Conservation (phyloP, 2,329 filamentous ascomycete genomes). For the Aspergillus neoniger region DNA sequence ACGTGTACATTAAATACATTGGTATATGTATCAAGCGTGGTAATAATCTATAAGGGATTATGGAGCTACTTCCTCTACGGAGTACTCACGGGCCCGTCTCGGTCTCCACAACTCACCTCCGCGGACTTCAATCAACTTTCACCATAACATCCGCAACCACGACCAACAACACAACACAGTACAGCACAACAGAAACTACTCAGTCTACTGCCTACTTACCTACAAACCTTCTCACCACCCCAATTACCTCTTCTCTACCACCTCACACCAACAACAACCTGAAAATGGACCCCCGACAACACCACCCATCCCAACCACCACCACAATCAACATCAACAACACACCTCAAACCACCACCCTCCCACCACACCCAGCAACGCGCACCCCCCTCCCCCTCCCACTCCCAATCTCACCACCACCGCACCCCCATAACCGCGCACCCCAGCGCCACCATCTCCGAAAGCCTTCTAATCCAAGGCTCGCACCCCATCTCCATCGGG, state of each 20-base stretch:
- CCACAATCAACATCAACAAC: background rate
- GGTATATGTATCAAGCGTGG: too few species aligned
- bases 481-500: constrained; percentile 75
- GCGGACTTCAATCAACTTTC: background rate
- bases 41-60: background rate
- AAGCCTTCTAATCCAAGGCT: constrained; percentile 56
- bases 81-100: background rate
- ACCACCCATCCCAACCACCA: constrained; percentile 5
- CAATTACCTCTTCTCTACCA: background rate
- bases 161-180: background rate
- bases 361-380: constrained; percentile 28
- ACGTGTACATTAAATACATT: too few species aligned
- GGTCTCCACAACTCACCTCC: background rate
- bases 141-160: background rate
- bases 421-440: constrained; percentile 40
- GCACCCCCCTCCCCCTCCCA: constrained; percentile 20
- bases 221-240: background rate
- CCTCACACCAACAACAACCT: background rate
- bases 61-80: background rate
- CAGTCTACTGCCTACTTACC: background rate
- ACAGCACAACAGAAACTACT: background rate
- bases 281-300: constrained; percentile 20
- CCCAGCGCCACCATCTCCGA: constrained; percentile 44
- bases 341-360: constrained; percentile 31
- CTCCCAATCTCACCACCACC: constrained; percentile 29